Evolutionary conservation across 129 eudicot genomes (phyloP), one percentile per base, ranked within the genome.

Genomic region (Mikania micrantha): DNA sequence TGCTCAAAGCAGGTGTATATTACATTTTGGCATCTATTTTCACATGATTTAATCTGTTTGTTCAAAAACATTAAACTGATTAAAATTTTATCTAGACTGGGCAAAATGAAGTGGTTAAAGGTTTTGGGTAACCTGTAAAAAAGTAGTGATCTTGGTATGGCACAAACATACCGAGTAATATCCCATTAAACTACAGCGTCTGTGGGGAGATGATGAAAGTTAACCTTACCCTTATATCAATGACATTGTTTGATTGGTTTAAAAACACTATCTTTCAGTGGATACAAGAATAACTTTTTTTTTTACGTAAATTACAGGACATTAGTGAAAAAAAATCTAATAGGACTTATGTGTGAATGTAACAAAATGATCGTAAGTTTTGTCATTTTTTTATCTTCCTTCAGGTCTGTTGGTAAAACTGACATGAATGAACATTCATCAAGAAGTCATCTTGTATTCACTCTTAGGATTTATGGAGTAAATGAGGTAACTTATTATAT

Each of bases 371-470:
- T 21, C 21, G 20, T 50, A 22, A 47, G 7, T 48, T 34, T 9
- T 53, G 34, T 24, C n/a, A n/a, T n/a, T n/a, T n/a, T n/a, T 53
- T 25, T 24, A 41, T 73, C 42, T 29, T 72, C 34, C n/a, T 61
- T 12, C 77, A 85, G 92, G 70, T 80, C 92, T 24, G 92, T 85
- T 73, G 92, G 92, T 21, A 85, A 74, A 67, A 85, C 85, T 0
- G 63, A 80, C 21, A 85, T 85, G 88, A 85, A 85, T 24, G 88
- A 82, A 15, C 80, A 85, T 32, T 85, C 92, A 34, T 85, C 92
- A 8, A 74, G 92, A 67, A 83, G 92, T 53, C 92, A 85, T 36
- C 69, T 85, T 74, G 92, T 85, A n/a, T 85, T 85, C 27, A 85
- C 85, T 3, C 53, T 85, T 68, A 76, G 88, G 42, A 83, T 85